These are phyloP conservation scores for Arthroderma uncinatum DNA, from an alignment of 2,329 filamentous ascomycete genomes.

Conservation along the genomic window DNA sequence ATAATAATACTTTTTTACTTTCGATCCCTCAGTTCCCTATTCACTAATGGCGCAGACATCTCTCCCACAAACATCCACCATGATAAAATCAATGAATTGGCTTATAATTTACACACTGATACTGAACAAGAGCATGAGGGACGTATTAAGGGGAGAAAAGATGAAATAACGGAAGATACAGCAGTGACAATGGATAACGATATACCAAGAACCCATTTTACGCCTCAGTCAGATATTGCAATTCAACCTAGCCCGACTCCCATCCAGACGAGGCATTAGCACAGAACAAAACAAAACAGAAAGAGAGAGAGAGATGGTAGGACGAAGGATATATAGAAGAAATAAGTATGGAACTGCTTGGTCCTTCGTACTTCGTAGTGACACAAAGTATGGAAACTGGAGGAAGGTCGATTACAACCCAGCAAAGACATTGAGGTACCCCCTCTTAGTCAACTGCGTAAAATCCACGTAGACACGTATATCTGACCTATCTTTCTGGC, in stretches of 20 bases:
- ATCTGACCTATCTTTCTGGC: slow-evolving; percentile 15
- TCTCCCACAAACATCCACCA: background rate
- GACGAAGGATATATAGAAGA: background rate
- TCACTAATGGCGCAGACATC: background rate
- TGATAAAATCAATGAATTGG: background rate
- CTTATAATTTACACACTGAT: slow-evolving; percentile 1
- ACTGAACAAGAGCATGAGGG: background rate
- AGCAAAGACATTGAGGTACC: slow-evolving; percentile 32
- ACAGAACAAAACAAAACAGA: background rate
- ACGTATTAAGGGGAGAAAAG: background rate
- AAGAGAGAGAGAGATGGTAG: background rate
- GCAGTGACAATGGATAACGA: background rate
- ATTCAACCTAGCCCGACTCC: background rate
- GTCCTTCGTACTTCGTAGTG: background rate
- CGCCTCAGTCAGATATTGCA: background rate
- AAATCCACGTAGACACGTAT: slow-evolving; percentile 30
- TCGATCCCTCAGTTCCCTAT: background rate
- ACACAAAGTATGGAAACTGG: background rate
- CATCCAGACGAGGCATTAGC: background rate
- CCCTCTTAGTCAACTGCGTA: slow-evolving; percentile 32
- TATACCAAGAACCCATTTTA: slow-evolving; percentile 1
- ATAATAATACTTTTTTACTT: background rate
- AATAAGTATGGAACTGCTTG: background rate
- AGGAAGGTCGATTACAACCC: slow-evolving; percentile 3
- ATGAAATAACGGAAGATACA: background rate